phyloP scores from a whole-genome alignment of 108 stramenopile genomes.

The Nitzschia sp. region DNA sequence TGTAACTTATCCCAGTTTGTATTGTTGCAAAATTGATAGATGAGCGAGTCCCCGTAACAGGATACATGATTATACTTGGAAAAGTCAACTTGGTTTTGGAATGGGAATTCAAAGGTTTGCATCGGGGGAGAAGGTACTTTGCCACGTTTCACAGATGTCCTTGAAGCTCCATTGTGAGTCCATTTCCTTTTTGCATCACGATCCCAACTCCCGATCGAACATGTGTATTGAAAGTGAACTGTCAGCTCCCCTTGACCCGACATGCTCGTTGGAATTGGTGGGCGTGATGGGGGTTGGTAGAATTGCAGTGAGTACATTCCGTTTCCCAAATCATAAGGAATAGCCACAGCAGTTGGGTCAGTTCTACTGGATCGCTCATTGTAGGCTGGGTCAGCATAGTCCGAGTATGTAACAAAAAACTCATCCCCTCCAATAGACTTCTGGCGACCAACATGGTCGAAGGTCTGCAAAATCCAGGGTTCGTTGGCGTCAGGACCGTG shows the following conservation, averaged over 20 bases:
- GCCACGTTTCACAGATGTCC: not conserved
- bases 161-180: constrained; percentile 1
- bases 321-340: constrained; percentile 13
- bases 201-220: constrained; percentile 10
- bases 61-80: not conserved
- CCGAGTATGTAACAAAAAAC: constrained; percentile 31
- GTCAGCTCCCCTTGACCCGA: not conserved
- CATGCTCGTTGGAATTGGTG: not conserved
- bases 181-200: constrained; percentile 10
- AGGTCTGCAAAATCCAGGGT: constrained; percentile 14
- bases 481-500: not conserved
- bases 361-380: not conserved
- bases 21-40: constrained; percentile 17
- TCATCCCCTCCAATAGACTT: constrained; percentile 40
- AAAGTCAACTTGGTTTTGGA: not conserved
- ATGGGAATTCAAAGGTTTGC: constrained; percentile 5
- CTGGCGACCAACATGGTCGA: constrained; percentile 12
- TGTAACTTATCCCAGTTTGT: not conserved
- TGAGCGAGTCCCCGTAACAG: constrained; percentile 19
- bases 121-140: constrained; percentile 9
- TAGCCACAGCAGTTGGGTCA: constrained; percentile 23
- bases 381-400: not conserved
- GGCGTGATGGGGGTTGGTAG: constrained; percentile 2
- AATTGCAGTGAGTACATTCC: constrained; percentile 24
- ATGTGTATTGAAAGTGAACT: constrained; percentile 31